Evolutionary conservation across 768 basidiomycete genomes (phyloP), one percentile per base, ranked within the genome.

Genomic region (Amanita pallidorosea): DNA sequence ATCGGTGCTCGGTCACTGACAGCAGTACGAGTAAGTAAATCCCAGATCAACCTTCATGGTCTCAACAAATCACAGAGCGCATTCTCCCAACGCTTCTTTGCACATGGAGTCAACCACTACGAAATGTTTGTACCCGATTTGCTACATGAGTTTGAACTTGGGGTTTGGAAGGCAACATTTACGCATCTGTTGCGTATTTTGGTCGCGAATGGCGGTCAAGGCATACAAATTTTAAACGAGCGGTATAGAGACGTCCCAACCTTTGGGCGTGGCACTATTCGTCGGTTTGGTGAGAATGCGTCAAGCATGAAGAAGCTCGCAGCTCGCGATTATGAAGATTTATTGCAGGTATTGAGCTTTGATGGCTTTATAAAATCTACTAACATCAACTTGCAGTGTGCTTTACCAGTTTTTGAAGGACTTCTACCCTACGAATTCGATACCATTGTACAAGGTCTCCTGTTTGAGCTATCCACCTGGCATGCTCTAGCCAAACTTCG

Each of bases 321-420:
- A 65, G 2, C 65, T 1, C 54, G 65, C 0, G 66, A 75, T 45
- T 75, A 67, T 45, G 67, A 74, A 45, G 70, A 76, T 35, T 9
- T 27, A 27, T 3, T 27, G 1, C 51, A 43, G 9, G 59, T 47
- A 37, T 3, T 17, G 9, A 45, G 22, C 47, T 38, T 38, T 25
- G 18, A 7, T 25, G 4, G 22, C 22, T 23, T 2, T 25, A 25
- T 5, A 25, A 25, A 25, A 25, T 25, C 6, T 25, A 25, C 5
- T 25, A 5, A 25, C 5, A 6, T 6, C 3, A 6, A 6, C n/a
- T n/a, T n/a, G 6, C 25, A 12, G 68, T 70, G 67, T 46, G 46
- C 56, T 1, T 58, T 65, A 8, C 64, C 68, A 2, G 67, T 56
- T 1, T 61, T 73, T 27, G 67, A 74, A 6, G 69, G 65, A 3